A percentile compares a stretch with the other conserved stretches of the same genome.
Conservation (phyloP, 169 alveolate genomes). For the Ichthyophthirius multifiliis region DNA sequence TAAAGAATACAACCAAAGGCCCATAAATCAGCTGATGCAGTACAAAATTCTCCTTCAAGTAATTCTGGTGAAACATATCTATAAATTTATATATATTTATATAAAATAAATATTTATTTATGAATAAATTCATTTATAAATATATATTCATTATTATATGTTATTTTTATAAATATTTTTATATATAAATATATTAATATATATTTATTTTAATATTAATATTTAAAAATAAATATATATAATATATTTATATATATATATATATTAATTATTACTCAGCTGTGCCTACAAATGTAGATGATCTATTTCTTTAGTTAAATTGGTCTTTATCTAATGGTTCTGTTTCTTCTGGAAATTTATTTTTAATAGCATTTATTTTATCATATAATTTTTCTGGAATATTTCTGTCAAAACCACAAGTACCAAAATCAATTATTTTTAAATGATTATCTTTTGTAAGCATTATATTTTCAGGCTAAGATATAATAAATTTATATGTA, state of each 20-base stretch:
- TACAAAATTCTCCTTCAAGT: slow-evolving; percentile 63
- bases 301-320: neutral
- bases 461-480: slow-evolving; percentile 37
- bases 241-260: neutral
- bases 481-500: neutral
- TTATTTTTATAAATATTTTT: too few relatives aligned
- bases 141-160: too few relatives aligned
- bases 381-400: neutral
- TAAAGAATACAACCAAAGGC: slow-evolving; percentile 78
- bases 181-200: too few relatives aligned
- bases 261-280: slow-evolving; percentile 2
- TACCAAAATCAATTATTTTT: slow-evolving; percentile 41
- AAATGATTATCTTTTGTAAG: slow-evolving; percentile 21
- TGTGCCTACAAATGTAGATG: slow-evolving; percentile 37
- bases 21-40: slow-evolving; percentile 78
- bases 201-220: neutral
- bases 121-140: too few relatives aligned
- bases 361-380: slow-evolving; percentile 8
- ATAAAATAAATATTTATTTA: too few relatives aligned
- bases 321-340: neutral
- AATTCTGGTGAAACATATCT: slow-evolving; percentile 81
- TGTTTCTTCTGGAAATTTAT: neutral
- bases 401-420: slow-evolving; percentile 17
- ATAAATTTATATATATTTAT: neutral
- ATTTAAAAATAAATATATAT: neutral